Evolutionary conservation across 2,329 filamentous ascomycete genomes (phyloP).

Genomic region (Scleromitrula shiraiana): DNA sequence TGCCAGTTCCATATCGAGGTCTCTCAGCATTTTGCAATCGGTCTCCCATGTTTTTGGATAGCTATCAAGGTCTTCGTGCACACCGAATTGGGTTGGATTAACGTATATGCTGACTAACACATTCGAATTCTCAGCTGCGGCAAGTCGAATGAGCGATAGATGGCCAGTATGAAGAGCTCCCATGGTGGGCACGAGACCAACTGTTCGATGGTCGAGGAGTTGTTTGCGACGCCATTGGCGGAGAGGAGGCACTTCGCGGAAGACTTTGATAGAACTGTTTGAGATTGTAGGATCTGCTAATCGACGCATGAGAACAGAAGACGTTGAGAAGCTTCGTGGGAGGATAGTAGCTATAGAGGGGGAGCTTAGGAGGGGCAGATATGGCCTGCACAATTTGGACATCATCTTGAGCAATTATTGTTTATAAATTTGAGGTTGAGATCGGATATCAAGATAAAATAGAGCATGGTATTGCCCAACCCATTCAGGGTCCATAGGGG

Average conservation of each 20-base stretch:
- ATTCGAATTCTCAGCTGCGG: conserved; percentile 74
- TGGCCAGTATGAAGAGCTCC: conserved; percentile 93
- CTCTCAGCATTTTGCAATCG: conserved; percentile 60
- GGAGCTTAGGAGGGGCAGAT: conserved; percentile 1
- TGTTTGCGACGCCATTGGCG: conserved; percentile 63
- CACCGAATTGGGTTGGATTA: conserved; percentile 93
- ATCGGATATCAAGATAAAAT: background rate
- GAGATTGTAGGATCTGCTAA: conserved; percentile 34
- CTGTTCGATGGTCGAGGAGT: conserved; percentile 56
- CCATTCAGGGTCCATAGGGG: conserved; percentile 24
- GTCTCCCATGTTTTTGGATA: conserved; percentile 87
- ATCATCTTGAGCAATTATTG: background rate
- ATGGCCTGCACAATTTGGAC: background rate
- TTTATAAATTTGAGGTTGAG: background rate
- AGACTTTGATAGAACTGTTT: conserved; percentile 56
- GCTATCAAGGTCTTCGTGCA: conserved; percentile 76
- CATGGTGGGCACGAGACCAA: conserved; percentile 95
- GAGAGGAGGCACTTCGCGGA: conserved; percentile 66
- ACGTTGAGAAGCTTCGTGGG: conserved; percentile 14
- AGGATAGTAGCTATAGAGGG: conserved; percentile 1
- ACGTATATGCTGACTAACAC: conserved; percentile 91
- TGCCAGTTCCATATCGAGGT: conserved; percentile 67
- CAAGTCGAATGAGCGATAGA: conserved; percentile 73
- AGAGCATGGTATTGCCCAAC: background rate
- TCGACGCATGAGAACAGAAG: conserved; percentile 12